These are phyloP conservation scores for Fragaria ananassa DNA, from an alignment of 306 rosid species.

Conservation along the genomic window DNA sequence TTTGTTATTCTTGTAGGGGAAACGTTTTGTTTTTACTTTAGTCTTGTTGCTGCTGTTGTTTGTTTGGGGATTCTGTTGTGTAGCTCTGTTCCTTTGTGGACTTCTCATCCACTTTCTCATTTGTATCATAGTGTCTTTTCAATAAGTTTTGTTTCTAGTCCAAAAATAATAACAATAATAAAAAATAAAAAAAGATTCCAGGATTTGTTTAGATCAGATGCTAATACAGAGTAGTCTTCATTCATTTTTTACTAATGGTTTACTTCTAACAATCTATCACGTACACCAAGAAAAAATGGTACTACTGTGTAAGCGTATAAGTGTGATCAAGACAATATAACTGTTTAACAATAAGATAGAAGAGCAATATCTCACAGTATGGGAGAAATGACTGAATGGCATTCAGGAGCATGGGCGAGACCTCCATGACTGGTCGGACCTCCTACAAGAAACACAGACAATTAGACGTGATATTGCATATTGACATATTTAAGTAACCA, in stretches of 20 bases:
- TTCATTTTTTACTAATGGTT: background rate
- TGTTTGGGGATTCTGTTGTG: background rate
- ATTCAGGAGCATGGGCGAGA: slow-evolving; percentile 74
- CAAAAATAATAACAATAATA: too few species aligned
- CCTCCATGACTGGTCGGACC: slow-evolving; percentile 88
- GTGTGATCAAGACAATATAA: background rate
- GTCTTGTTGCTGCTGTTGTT: background rate
- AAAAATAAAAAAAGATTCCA: too few species aligned
- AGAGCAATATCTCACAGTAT: slow-evolving; percentile 62
- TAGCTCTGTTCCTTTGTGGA: background rate
- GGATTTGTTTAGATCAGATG: background rate
- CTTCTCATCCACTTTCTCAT: background rate
- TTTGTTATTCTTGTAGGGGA: too few species aligned
- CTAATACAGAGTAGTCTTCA: background rate
- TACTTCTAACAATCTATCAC: background rate
- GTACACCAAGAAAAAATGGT: slow-evolving; percentile 3
- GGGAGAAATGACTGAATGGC: slow-evolving; percentile 90
- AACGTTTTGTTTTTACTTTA: background rate
- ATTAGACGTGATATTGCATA: slow-evolving; percentile 4
- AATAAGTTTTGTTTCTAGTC: background rate
- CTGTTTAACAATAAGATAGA: background rate
- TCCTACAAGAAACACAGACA: slow-evolving; percentile 51
- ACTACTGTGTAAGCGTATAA: background rate
- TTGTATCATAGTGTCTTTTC: background rate
- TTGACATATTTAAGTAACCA: background rate